Percentiles rank a stretch among this genome's conserved stretches.
These are phyloP conservation scores for Cocos nucifera DNA, from an alignment of 176 grass and related monocot species.

Conservation along the genomic window DNA sequence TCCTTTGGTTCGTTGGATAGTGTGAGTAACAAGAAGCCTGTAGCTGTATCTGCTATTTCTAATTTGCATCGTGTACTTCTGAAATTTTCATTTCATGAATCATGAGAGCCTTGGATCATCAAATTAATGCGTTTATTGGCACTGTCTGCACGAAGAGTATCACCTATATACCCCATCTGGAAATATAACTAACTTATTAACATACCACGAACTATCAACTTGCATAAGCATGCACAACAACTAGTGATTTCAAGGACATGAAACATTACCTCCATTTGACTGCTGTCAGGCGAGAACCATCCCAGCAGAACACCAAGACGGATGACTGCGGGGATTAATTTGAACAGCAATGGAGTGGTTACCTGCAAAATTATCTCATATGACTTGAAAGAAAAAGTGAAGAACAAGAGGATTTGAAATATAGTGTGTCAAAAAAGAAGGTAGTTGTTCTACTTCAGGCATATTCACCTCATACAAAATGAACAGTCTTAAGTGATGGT, in stretches of 20 bases:
- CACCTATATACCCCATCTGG: slow-evolving; percentile 82
- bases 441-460: too few relatives aligned
- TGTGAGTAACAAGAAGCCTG: too few relatives aligned
- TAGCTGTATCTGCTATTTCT: too few relatives aligned
- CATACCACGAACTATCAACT: neutral
- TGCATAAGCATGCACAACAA: too few relatives aligned
- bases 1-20: too few relatives aligned
- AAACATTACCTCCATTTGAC: slow-evolving; percentile 67
- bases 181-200: slow-evolving; percentile 11
- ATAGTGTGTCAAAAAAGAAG: too few relatives aligned
- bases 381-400: slow-evolving; percentile 8
- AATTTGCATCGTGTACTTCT: too few relatives aligned
- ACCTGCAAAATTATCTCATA: slow-evolving; percentile 37
- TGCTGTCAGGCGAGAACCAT: slow-evolving; percentile 91
- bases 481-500: too few relatives aligned
- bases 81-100: too few relatives aligned
- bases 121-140: slow-evolving; percentile 29
- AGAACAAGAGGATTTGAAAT: neutral
- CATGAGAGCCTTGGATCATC: too few relatives aligned
- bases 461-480: too few relatives aligned
- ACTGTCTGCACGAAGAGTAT: slow-evolving; percentile 55
- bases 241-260: neutral
- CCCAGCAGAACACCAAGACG: slow-evolving; percentile 90
- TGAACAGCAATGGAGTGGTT: slow-evolving; percentile 92
- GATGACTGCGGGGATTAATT: slow-evolving; percentile 92